phyloP scores from a whole-genome alignment of 2,329 filamentous ascomycete species.

The Elsinoe arachidis region DNA sequence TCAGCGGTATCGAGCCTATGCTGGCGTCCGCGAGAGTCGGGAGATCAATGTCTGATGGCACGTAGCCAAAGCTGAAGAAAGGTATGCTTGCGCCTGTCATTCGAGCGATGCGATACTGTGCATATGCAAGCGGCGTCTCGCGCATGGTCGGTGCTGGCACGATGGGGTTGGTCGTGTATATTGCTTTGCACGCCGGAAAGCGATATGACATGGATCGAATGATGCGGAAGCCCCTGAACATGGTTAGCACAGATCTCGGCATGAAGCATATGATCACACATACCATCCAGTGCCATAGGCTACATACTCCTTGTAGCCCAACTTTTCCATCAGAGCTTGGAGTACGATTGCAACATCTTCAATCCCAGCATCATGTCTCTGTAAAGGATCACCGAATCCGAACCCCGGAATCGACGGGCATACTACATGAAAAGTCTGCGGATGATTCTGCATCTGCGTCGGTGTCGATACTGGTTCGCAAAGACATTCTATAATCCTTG shows the following conservation, averaged over 20 bases:
- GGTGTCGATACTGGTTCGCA: constrained; percentile 43
- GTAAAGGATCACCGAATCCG: constrained; percentile 57
- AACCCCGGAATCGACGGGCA: constrained; percentile 57
- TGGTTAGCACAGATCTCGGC: constrained; percentile 15
- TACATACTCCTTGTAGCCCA: constrained; percentile 53
- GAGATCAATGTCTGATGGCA: constrained; percentile 41
- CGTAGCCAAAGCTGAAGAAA: constrained; percentile 48
- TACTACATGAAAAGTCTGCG: constrained; percentile 56
- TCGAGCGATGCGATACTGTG: constrained; percentile 48
- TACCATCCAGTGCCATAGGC: constrained; percentile 46
- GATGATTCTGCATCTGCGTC: constrained; percentile 20
- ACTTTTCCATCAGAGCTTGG: constrained; percentile 50
- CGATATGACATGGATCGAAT: constrained; percentile 40
- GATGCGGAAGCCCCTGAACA: constrained; percentile 35
- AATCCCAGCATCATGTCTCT: constrained; percentile 42
- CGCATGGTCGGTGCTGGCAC: constrained; percentile 41
- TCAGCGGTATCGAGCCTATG: not conserved
- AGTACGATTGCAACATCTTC: constrained; percentile 48
- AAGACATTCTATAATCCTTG: constrained; percentile 47
- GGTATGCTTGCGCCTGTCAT: constrained; percentile 32
- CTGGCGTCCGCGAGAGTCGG: not conserved
- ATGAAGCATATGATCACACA: not conserved
- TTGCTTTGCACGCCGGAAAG: constrained; percentile 46
- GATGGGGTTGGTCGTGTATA: constrained; percentile 53
- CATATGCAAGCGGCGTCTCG: constrained; percentile 40